Percentiles rank a stretch among this genome's conserved stretches.
Conservation (phyloP, 257 asterid species). For the Salvia miltiorrhiza region DNA sequence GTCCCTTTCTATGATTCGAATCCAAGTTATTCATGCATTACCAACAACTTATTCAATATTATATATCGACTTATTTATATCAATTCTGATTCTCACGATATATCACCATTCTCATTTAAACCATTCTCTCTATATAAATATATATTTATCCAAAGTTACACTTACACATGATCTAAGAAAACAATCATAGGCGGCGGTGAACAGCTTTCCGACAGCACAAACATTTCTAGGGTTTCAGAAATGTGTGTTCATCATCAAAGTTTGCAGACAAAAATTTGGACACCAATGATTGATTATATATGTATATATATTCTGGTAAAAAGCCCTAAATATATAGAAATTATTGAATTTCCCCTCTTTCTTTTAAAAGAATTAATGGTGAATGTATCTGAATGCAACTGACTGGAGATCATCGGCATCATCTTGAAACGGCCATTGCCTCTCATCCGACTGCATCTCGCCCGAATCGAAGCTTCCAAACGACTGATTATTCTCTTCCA, state of each 20-base stretch:
- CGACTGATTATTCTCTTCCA: conserved; percentile 37
- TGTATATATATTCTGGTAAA: not conserved
- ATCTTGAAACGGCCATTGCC: conserved; percentile 56
- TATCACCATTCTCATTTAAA: no score
- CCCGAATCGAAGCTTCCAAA: conserved; percentile 49
- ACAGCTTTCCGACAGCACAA: conserved; percentile 27
- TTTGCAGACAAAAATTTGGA: conserved; percentile 21
- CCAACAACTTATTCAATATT: no score
- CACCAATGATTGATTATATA: conserved; percentile 11
- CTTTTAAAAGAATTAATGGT: conserved; percentile 20
- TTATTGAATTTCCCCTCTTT: no score
- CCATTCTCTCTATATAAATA: not conserved
- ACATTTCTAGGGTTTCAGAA: conserved; percentile 39
- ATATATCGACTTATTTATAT: no score
- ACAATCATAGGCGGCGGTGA: conserved; percentile 24
- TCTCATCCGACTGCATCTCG: conserved; percentile 42
- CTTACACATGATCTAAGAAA: conserved; percentile 33
- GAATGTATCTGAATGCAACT: conserved; percentile 59
- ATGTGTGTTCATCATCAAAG: conserved; percentile 16
- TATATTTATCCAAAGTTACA: conserved; percentile 22
- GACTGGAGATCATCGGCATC: conserved; percentile 67
- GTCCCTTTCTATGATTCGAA: no score
- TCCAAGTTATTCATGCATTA: no score
- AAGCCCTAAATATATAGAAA: conserved; percentile 13
- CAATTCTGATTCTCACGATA: no score